phyloP scores from a whole-genome alignment of 257 asterid species.

The Fraxinus excelsior region DNA sequence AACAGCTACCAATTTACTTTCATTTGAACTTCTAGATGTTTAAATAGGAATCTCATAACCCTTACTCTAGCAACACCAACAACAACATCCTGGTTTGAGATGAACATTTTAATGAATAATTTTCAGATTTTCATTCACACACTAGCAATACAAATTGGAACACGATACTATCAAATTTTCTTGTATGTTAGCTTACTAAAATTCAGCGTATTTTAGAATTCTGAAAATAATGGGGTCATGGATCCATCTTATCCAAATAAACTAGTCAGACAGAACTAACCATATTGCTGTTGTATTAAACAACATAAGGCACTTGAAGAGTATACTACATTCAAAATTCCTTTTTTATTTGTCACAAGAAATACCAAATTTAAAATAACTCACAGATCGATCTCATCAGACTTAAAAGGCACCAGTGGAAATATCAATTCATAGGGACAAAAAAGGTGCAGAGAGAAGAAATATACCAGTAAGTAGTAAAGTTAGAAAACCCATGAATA shows the following conservation, averaged over 20 bases:
- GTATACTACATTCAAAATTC: not conserved
- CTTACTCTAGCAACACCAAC: not conserved
- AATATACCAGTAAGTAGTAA: slow-evolving; percentile 88
- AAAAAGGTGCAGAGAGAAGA: not conserved
- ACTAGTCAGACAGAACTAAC: slow-evolving; percentile 7
- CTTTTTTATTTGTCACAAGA: not conserved
- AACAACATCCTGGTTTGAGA: slow-evolving; percentile 6
- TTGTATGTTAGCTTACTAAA: not conserved
- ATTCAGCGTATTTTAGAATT: slow-evolving; percentile 6
- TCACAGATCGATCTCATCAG: not conserved
- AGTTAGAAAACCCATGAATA: slow-evolving; percentile 82
- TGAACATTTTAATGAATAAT: not conserved
- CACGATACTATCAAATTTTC: not conserved
- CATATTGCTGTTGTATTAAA: too few relatives aligned
- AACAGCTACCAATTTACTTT: not conserved
- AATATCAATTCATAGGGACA: not conserved
- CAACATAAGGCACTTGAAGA: not conserved
- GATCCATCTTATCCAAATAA: slow-evolving; percentile 27
- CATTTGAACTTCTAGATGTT: slow-evolving; percentile 17
- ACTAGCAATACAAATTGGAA: slow-evolving; percentile 13
- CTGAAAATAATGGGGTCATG: slow-evolving; percentile 16
- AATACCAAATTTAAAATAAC: not conserved
- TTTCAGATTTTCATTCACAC: not conserved
- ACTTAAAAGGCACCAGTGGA: slow-evolving; percentile 26
- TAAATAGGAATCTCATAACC: slow-evolving; percentile 8